Evolutionary conservation across 345 rosid genomes (phyloP), one percentile per base, ranked within the genome.

Genomic region (Linum trigynum): DNA sequence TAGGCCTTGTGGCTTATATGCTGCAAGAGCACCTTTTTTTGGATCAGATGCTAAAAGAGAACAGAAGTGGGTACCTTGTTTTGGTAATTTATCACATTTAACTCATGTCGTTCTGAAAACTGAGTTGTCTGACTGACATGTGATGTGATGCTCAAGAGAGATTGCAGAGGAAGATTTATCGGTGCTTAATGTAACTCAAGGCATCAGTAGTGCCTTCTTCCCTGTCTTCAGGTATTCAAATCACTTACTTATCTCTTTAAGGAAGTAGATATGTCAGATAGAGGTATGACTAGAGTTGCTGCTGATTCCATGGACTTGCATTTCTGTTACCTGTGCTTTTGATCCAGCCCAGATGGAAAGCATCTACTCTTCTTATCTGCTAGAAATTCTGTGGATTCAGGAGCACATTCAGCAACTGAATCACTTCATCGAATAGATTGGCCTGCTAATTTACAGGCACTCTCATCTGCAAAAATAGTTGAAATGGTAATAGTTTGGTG

Each of bases 401-500:
- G 97, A 45, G 86, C 82, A 0, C 96, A 88, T 78, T 60, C 64
- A 35, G 85, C 83, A 62, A 90, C 97, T 48, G 79, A 84, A 64
- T 88, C 97, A 55, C 90, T 90, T 72, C 87, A 88, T 76, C 83
- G 73, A 73, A 81, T 92, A 71, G 85, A 80, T 39, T 90, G 99
- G 99, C 86, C 86, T 32, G 74, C 73, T 36, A 74, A 84, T 79
- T 77, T 80, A 66, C 71, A 80, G 61, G 64, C 77, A 38, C 62
- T 67, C 65, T 67, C 79, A 65, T 69, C 77, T 57, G 66, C 70
- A 71, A 76, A 82, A 71, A 69, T 88, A 55, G 55, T 77, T 67
- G 96, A 85, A 72, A 88, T 90, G 87, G 99, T 90, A 71, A 82
- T 88, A 55, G 51, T 58, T 71, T 23, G 32, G 72, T 12, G 7